Evolutionary conservation across 129 eudicot species (phyloP).

Genomic region (Chrysanthemum lavandulifolium): DNA sequence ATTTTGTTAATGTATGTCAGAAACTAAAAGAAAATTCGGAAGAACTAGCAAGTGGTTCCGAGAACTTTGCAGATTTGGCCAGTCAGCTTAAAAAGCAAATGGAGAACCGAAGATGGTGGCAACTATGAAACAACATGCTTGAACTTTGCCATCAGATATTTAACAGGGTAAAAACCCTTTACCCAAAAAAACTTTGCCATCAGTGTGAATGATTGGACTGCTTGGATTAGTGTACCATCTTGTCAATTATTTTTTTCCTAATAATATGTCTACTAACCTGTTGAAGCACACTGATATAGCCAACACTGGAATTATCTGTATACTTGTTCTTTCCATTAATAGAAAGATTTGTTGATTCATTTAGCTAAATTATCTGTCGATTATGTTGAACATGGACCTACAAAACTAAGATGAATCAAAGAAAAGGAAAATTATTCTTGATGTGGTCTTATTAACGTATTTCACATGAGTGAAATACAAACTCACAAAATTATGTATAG

Average conservation of each 20-base stretch:
- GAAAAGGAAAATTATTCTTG: too few relatives aligned
- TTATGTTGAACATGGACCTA: too few relatives aligned
- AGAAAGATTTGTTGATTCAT: constrained; percentile 6
- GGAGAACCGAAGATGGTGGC: constrained; percentile 99
- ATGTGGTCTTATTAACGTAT: too few relatives aligned
- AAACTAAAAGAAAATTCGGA: constrained; percentile 57
- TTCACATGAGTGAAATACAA: too few relatives aligned
- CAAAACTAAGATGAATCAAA: too few relatives aligned
- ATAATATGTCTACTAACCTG: constrained; percentile 13
- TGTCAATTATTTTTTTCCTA: neutral
- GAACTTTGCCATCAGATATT: neutral
- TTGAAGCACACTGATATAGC: constrained; percentile 1
- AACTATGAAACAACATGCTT: constrained; percentile 36
- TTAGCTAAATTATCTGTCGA: neutral
- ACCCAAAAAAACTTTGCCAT: neutral
- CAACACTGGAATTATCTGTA: constrained; percentile 5
- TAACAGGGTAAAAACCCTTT: too few relatives aligned
- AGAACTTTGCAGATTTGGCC: constrained; percentile 79
- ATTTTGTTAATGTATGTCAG: constrained; percentile 34
- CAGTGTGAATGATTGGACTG: neutral
- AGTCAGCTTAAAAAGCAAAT: constrained; percentile 66
- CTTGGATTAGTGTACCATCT: neutral
- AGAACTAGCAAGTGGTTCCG: constrained; percentile 78
- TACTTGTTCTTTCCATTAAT: constrained; percentile 17
- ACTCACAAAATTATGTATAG: too few relatives aligned